These are phyloP conservation scores for Neckera pumila DNA, from an alignment of 225 moss, liverwort and hornwort species.

Conservation along the genomic window DNA sequence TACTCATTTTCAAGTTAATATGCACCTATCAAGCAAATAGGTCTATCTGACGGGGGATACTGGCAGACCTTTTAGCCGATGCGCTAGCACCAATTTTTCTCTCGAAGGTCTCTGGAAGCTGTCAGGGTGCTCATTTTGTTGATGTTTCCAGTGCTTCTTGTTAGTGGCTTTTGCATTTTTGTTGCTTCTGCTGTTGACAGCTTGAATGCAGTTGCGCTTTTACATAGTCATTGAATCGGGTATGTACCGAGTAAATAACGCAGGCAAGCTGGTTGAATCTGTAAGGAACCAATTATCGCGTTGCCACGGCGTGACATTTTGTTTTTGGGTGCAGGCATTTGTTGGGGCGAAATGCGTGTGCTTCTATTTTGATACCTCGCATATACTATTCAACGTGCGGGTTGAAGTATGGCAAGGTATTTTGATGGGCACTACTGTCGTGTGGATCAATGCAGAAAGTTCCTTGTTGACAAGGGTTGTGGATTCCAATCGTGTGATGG, in stretches of 20 bases:
- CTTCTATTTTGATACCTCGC: constrained; percentile 73
- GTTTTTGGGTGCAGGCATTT: constrained; percentile 45
- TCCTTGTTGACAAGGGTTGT: constrained; percentile 63
- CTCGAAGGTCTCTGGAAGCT: not conserved
- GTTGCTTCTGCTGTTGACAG: not conserved
- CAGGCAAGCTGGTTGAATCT: not conserved
- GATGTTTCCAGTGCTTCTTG: not conserved
- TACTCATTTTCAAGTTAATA: not conserved
- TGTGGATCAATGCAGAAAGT: constrained; percentile 94
- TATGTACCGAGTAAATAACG: not conserved
- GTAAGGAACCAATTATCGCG: not conserved
- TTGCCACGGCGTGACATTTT: not conserved
- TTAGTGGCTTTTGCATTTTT: not conserved
- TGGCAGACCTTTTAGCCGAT: not conserved
- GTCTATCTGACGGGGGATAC: not conserved
- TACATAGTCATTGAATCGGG: not conserved
- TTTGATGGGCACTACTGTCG: constrained; percentile 81
- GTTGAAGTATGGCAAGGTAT: constrained; percentile 87
- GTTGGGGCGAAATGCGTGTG: constrained; percentile 92
- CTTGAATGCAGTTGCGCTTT: not conserved
- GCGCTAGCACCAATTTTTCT: not conserved
- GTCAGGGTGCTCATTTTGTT: not conserved
- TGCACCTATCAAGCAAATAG: not conserved
- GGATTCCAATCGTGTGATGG: constrained; percentile 71
- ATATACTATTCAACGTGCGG: constrained; percentile 53